phyloP scores from a whole-genome alignment of 129 eudicot genomes.

The sunflower (Helianthus annuus) region DNA sequence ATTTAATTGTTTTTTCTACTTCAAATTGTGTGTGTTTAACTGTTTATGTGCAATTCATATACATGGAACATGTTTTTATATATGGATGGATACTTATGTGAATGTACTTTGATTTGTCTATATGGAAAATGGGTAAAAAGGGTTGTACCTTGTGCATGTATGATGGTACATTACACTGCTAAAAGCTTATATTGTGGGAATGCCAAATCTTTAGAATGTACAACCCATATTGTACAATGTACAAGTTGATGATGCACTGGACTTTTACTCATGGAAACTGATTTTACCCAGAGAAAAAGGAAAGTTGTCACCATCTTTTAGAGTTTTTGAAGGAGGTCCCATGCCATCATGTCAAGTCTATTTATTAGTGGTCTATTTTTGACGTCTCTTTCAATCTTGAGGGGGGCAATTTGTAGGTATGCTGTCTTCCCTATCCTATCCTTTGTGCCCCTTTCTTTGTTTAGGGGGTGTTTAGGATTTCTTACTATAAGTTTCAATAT shows the following conservation, averaged over 20 bases:
- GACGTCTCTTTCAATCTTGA: constrained; percentile 20
- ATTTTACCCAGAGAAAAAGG: constrained; percentile 5
- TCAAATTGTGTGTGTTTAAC: constrained; percentile 11
- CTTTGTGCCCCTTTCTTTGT: not conserved
- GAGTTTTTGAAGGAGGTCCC: constrained; percentile 4
- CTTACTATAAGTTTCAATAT: too few relatives aligned
- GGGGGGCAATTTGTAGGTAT: constrained; percentile 26
- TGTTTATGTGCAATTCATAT: constrained; percentile 21
- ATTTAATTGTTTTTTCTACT: constrained; percentile 4
- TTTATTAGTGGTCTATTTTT: constrained; percentile 12
- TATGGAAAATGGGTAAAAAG: not conserved
- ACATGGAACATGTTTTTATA: constrained; percentile 4
- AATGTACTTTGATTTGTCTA: constrained; percentile 1
- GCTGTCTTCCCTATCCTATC: not conserved
- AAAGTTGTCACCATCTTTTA: constrained; percentile 19
- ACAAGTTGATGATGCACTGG: constrained; percentile 7
- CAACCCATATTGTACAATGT: not conserved
- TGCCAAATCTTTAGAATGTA: not conserved
- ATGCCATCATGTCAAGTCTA: constrained; percentile 22
- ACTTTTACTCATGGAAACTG: not conserved
- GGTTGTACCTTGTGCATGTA: constrained; percentile 26
- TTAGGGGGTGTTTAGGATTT: constrained; percentile 2
- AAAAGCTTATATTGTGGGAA: not conserved
- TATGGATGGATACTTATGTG: not conserved
- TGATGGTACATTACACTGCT: constrained; percentile 3